Percentiles rank a stretch among this genome's conserved stretches.
phyloP scores from a whole-genome alignment of 2,329 filamentous ascomycete genomes.

The Dichotomopilus funicola region DNA sequence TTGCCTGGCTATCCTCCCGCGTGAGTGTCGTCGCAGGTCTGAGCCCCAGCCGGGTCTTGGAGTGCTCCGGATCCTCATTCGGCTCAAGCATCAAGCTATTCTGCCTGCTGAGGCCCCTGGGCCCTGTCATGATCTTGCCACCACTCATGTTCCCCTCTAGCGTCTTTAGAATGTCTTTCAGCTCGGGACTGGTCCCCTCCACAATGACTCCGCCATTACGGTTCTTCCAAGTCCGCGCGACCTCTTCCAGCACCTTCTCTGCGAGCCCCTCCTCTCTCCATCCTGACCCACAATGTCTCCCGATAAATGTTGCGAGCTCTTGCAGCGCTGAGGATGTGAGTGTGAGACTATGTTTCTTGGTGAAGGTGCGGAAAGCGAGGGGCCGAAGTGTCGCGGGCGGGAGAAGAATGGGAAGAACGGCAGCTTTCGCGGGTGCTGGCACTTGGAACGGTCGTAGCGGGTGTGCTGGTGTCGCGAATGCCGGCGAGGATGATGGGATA shows the following conservation, averaged over 20 bases:
- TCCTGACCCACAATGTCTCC: slow-evolving; percentile 87
- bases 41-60: slow-evolving; percentile 51
- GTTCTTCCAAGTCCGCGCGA: slow-evolving; percentile 87
- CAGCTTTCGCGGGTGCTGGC: slow-evolving; percentile 45
- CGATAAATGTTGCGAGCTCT: slow-evolving; percentile 81
- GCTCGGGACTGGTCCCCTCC: slow-evolving; percentile 66
- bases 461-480: slow-evolving; percentile 80
- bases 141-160: slow-evolving; percentile 84
- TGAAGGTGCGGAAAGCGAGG: slow-evolving; percentile 90
- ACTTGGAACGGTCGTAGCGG: slow-evolving; percentile 61
- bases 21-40: slow-evolving; percentile 39
- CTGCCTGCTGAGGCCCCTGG: slow-evolving; percentile 53
- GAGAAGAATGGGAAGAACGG: slow-evolving; percentile 80
- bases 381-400: slow-evolving; percentile 82
- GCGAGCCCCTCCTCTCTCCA: slow-evolving; percentile 94
- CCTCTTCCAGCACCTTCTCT: slow-evolving; percentile 86
- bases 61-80: slow-evolving; percentile 43
- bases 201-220: slow-evolving; percentile 85
- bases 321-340: slow-evolving; percentile 82
- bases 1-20: slow-evolving; percentile 58
- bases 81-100: slow-evolving; percentile 57
- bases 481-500: slow-evolving; percentile 82
- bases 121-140: slow-evolving; percentile 57
- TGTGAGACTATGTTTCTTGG: slow-evolving; percentile 93
- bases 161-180: slow-evolving; percentile 76